A percentile compares a stretch with the other conserved stretches of the same genome.
Conservation (phyloP, 768 basidiomycete species). For the Mrakia blollopis region DNA sequence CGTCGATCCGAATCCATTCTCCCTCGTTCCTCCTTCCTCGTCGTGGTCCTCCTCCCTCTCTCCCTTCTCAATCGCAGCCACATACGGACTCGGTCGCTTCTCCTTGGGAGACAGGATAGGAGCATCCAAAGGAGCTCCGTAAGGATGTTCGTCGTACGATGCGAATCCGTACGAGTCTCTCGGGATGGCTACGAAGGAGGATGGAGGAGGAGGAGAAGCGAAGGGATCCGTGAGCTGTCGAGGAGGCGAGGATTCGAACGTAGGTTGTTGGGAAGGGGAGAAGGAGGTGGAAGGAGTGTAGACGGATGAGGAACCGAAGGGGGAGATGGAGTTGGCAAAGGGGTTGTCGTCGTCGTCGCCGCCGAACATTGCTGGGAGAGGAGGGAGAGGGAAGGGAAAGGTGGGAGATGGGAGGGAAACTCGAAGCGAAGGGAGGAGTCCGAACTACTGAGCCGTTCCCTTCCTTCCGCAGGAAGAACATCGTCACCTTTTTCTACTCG, state of each 20-base stretch:
- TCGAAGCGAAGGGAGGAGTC: too few relatives aligned
- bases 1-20: too few relatives aligned
- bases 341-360: constrained; percentile 32
- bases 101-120: background rate
- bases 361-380: background rate
- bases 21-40: background rate
- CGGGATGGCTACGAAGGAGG: background rate
- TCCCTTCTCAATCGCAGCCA: constrained; percentile 4
- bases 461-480: too few relatives aligned
- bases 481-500: too few relatives aligned
- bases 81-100: constrained; percentile 19
- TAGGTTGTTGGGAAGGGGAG: background rate
- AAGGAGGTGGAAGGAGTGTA: background rate
- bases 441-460: too few relatives aligned
- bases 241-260: background rate
- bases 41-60: background rate
- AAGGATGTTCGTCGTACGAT: background rate
- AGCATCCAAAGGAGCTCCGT: constrained; percentile 17
- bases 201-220: background rate
- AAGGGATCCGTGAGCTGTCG: background rate
- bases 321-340: constrained; percentile 32
- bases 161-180: background rate
- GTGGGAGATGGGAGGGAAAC: background rate
- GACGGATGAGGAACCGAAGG: constrained; percentile 27
- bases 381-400: background rate